Evolutionary conservation across 192 early-diverging fungal genomes (phyloP).

Genomic region (Globomyces pollinis-pini): DNA sequence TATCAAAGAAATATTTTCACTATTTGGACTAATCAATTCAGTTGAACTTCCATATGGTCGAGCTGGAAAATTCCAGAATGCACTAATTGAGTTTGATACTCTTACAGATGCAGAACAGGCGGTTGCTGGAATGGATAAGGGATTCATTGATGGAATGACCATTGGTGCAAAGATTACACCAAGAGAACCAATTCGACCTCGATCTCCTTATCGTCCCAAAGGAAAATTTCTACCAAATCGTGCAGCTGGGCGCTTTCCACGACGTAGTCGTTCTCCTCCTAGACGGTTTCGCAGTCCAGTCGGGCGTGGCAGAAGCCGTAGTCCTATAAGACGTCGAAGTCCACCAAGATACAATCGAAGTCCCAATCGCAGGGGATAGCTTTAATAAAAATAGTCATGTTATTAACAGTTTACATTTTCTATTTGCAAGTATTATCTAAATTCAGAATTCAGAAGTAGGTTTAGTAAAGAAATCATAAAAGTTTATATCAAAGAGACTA

Average conservation of each 20-base stretch:
- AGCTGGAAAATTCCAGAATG: conserved; percentile 4
- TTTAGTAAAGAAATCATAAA: no score
- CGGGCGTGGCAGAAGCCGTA: not conserved
- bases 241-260: not conserved
- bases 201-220: not conserved
- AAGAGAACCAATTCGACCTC: not conserved
- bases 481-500: no score
- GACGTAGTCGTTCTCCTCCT: not conserved
- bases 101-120: conserved; percentile 18
- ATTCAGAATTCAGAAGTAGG: no score
- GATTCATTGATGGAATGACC: conserved; percentile 21
- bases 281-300: not conserved
- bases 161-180: not conserved
- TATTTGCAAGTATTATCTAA: no score
- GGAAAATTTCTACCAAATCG: not conserved
- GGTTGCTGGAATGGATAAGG: conserved; percentile 14
- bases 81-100: conserved; percentile 19
- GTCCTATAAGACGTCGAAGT: not conserved
- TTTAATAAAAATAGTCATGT: no score
- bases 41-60: not conserved
- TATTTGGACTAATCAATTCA: not conserved
- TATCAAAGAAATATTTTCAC: not conserved
- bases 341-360: no score
- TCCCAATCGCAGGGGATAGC: no score
- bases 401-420: no score